Evolutionary conservation across 2,329 filamentous ascomycete genomes (phyloP).

Genomic region (Sarocladium brachiariae): DNA sequence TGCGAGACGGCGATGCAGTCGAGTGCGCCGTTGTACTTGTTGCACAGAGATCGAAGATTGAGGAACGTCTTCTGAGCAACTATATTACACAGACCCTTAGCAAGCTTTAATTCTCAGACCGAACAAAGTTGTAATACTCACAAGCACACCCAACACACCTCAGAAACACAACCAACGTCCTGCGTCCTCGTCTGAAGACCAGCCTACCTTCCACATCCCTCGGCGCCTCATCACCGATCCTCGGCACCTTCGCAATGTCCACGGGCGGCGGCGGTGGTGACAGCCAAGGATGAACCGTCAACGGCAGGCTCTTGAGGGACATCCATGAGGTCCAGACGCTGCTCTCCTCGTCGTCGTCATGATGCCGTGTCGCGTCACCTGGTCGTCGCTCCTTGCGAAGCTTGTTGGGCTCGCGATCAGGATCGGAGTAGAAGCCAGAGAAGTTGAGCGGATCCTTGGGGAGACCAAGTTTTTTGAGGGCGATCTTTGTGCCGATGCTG

Average conservation of each 20-base stretch:
- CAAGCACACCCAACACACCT: conserved; percentile 51
- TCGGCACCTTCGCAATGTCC: conserved; percentile 36
- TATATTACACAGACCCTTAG: too few relatives aligned
- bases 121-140: conserved; percentile 25
- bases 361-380: conserved; percentile 17
- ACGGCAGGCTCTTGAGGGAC: conserved; percentile 40
- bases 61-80: conserved; percentile 53
- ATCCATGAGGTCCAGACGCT: conserved; percentile 40
- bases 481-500: conserved; percentile 50
- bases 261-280: conserved; percentile 44
- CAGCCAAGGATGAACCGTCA: conserved; percentile 48
- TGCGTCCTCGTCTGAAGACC: conserved; percentile 34
- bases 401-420: conserved; percentile 25
- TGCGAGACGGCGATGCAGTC: conserved; percentile 54
- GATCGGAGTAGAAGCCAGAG: conserved; percentile 20
- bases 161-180: conserved; percentile 43
- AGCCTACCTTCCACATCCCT: conserved; percentile 38
- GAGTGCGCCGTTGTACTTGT: conserved; percentile 40
- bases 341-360: conserved; percentile 20
- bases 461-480: conserved; percentile 50
- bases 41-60: conserved; percentile 46
- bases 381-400: conserved; percentile 27
- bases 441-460: conserved; percentile 43
- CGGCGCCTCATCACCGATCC: conserved; percentile 41
- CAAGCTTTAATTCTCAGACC: conserved; percentile 7